Conservation (phyloP, 1,139 yeast genomes). For the Magnusiomyces clavatus region DNA sequence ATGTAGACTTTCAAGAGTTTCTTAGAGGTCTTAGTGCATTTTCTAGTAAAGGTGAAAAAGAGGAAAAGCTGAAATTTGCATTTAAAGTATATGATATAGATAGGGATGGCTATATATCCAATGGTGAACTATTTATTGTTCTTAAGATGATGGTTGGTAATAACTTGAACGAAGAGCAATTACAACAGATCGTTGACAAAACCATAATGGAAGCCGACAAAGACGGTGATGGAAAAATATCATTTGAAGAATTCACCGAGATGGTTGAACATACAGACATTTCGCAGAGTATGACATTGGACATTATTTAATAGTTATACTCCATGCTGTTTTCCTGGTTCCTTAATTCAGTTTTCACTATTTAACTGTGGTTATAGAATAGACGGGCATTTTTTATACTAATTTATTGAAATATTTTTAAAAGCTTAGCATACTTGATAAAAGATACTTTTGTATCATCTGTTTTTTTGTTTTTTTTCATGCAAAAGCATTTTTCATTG, state of each 20-base stretch:
- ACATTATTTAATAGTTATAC: slow-evolving; percentile 22
- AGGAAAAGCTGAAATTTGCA: slow-evolving; percentile 81
- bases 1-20: slow-evolving; percentile 92
- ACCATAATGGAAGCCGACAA: slow-evolving; percentile 91
- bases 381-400: no score
- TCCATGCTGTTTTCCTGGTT: no score
- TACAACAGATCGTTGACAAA: slow-evolving; percentile 92
- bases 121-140: slow-evolving; percentile 89
- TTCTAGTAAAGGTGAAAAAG: slow-evolving; percentile 77
- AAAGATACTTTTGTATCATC: no score
- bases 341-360: no score
- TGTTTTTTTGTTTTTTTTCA: no score
- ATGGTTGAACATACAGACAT: slow-evolving; percentile 34
- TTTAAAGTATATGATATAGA: slow-evolving; percentile 94
- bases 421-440: no score
- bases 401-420: no score
- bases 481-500: no score
- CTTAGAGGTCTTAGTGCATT: slow-evolving; percentile 85
- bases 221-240: slow-evolving; percentile 84
- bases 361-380: no score
- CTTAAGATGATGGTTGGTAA: slow-evolving; percentile 96
- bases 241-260: slow-evolving; percentile 76
- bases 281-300: slow-evolving; percentile 35
- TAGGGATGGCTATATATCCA: slow-evolving; percentile 87
- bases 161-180: slow-evolving; percentile 74